Evolutionary conservation across 2,329 filamentous ascomycete genomes (phyloP), one percentile per base, ranked within the genome.

Genomic region (Colletotrichum orbiculare): DNA sequence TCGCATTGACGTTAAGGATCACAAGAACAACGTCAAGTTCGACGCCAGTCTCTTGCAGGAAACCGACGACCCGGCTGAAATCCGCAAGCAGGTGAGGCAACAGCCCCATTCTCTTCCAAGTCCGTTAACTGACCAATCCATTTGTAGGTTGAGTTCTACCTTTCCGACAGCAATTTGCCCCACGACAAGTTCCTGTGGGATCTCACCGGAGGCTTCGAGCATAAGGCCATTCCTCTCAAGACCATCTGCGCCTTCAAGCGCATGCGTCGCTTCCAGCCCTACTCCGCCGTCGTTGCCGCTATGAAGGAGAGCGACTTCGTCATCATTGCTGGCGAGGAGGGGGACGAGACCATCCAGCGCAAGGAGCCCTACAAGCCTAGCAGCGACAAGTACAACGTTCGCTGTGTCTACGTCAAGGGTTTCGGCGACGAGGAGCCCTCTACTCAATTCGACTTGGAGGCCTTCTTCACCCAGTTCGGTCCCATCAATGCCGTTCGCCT

Each of bases 251-350:
- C 83, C 55, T 99, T 99, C 86, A 95, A 94, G 82, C 94, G 96
- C 77, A 99, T 99, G 96, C 91, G 89, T 70, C 91, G 90, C 73
- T 99, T 98, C 87, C 89, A 96, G 80, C 93, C 93, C 46, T 94
- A 94, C 82, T 89, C 87, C 60, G 90, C 91, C 61, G 87, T 99
- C 47, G 89, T 97, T 66, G 88, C 89, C 57, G 95, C 96, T 41
- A 87, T 98, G 56, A 91, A 91, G 77, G 87, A 91, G 25, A 96
- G 92, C 81, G 84, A 85, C 37, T 80, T 89, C 66, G 84, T 99
- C 54, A 87, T 91, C 7, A 79, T 98, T 59, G 85, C 87, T 60
- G 93, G 96, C 58, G 84, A 91, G 70, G 87, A 94, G 69, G 90
- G 89, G 66, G 78, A 89, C 68, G 89, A 96, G 86, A 83, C 79